Base-by-base conservation (phyloP, 495 filamentous ascomycete species). In the Lepraria neglecta region DNA sequence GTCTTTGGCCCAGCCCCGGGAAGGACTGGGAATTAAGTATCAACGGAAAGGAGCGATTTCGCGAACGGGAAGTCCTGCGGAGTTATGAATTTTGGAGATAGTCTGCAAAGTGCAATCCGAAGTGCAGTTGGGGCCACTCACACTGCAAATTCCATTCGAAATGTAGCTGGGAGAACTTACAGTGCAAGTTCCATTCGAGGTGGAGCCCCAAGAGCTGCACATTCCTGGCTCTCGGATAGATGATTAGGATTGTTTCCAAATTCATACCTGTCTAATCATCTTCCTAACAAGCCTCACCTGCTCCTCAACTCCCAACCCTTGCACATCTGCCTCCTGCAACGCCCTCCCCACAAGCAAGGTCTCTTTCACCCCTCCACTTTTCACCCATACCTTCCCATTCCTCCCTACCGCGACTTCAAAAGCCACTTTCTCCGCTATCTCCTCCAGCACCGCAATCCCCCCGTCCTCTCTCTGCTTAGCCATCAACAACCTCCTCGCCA, bases 401-500 rank as follows among this genome's bases (percentile, higher is more conserved):
- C 92, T 84, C 27, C 95, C 95, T 30, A 96, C 90, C 4, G 94
- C 94, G 61, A 94, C 85, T 77, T 98, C 94, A 74, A 97, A 98
- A 47, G 92, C 76, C 53, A 86, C 78, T 47, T 84, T 88, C 67
- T 81, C 84, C 17, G 86, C 92, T n/a, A 97, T 74, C 67, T 91
- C 88, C 61, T 95, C 90, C 54, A 97, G 71, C 21, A 97, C 71
- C 5, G 78, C 82, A 31, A 92, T 78, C 4, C 89, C 80, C 55
- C 80, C 84, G 27, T 86, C 83, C 60, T 84, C 81, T 33, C 78
- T 75, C n/a, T 83, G 80, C 60, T 77, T 82, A 9, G 81, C 73
- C 70, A 89, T 82, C 65, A 84, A 70, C 67, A 98, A 69, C 58
- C 94, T 77, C 55, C 91, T 80, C 9, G 92, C 87, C 79, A 97